phyloP scores from a whole-genome alignment of 2,329 filamentous ascomycete genomes.

The Cladosporium sphaerospermum region DNA sequence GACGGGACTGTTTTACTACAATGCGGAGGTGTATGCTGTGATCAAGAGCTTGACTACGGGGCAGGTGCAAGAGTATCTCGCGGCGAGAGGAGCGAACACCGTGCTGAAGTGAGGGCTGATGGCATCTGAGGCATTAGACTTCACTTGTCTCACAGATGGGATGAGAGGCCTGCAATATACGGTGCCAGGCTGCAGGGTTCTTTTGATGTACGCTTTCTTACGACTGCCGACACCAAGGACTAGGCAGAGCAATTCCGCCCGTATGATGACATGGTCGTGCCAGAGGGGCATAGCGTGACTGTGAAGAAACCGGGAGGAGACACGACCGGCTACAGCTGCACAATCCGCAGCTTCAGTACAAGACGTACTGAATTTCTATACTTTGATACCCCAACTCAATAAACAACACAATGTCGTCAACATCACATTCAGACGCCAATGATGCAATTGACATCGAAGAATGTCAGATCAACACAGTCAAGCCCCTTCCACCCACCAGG shows the following conservation, averaged over 20 bases:
- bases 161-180: no score
- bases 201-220: no score
- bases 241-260: no score
- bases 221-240: no score
- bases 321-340: no score
- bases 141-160: no score
- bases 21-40: constrained; percentile 82
- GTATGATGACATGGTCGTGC: no score
- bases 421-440: not conserved
- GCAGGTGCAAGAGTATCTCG: constrained; percentile 79
- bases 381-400: constrained; percentile 6
- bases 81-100: constrained; percentile 85
- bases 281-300: no score
- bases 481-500: constrained; percentile 81
- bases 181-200: no score
- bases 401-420: not conserved
- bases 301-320: no score
- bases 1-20: constrained; percentile 84
- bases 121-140: no score
- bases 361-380: not conserved
- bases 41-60: constrained; percentile 76
- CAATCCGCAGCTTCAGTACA: no score
- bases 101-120: constrained; percentile 65
- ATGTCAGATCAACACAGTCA: constrained; percentile 88
- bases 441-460: constrained; percentile 19